These are phyloP conservation scores for Aspergillus pseudoglaucus DNA, from an alignment of 2,329 filamentous ascomycete species.

Conservation along the genomic window DNA sequence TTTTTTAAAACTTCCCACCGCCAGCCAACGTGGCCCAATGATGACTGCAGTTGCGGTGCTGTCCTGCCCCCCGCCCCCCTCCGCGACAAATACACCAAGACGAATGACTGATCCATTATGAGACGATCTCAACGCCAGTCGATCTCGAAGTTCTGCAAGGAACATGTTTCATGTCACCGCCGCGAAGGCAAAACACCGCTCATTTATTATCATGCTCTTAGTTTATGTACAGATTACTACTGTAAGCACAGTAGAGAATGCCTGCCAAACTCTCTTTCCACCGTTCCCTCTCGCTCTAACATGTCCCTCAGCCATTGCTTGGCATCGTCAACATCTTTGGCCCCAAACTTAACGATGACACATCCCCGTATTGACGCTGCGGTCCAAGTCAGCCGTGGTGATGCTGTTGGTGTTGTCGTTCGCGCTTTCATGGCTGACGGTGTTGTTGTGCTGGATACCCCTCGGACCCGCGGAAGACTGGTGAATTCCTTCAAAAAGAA, in stretches of 20 bases:
- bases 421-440: not conserved
- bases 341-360: not conserved
- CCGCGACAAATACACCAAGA: no score
- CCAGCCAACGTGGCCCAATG: no score
- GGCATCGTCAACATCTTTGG: not conserved
- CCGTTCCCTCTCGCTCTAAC: not conserved
- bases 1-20: no score
- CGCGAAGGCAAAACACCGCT: not conserved
- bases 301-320: slow-evolving; percentile 1
- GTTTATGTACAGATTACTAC: not conserved
- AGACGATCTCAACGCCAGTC: no score
- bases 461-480: not conserved
- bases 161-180: not conserved
- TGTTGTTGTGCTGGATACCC: not conserved
- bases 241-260: not conserved
- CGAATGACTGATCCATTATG: no score
- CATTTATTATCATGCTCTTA: not conserved
- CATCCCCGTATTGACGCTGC: not conserved
- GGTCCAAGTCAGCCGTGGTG: not conserved
- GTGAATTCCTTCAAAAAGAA: not conserved
- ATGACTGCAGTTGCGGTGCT: no score
- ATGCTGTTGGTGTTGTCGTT: not conserved
- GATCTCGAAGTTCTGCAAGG: not conserved
- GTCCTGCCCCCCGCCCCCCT: no score
- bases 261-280: not conserved